Conservation (phyloP, 2,329 filamentous ascomycete species). For the Nannizzia gypsea region DNA sequence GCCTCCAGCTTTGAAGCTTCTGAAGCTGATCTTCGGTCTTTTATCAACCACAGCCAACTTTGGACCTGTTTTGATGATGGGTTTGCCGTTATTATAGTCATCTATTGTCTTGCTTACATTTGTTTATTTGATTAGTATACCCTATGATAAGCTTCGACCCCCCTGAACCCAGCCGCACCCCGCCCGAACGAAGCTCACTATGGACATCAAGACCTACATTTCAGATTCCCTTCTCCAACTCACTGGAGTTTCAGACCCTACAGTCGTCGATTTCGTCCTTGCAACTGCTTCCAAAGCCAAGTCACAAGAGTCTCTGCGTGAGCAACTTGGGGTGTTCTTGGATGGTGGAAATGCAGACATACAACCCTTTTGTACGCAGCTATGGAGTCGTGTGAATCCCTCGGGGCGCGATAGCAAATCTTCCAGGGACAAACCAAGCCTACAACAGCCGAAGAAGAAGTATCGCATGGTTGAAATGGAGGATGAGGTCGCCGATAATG, state of each 20-base stretch:
- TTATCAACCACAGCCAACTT: background rate
- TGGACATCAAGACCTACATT: conserved; percentile 33
- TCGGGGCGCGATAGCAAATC: conserved; percentile 16
- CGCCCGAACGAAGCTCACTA: conserved; percentile 10
- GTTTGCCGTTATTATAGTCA: background rate
- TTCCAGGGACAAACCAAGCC: conserved; percentile 15
- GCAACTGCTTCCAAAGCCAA: conserved; percentile 42
- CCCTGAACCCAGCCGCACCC: background rate
- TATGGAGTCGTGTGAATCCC: conserved; percentile 29
- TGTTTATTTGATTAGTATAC: background rate
- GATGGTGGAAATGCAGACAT: conserved; percentile 38
- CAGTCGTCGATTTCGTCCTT: conserved; percentile 46
- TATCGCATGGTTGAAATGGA: conserved; percentile 46
- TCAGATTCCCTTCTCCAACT: conserved; percentile 43
- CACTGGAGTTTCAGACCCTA: conserved; percentile 45
- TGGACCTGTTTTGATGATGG: background rate
- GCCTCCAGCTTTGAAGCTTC: background rate
- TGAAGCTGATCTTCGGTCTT: background rate
- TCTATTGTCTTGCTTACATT: background rate
- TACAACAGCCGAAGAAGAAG: conserved; percentile 33
- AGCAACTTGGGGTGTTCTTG: conserved; percentile 42
- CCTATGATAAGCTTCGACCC: background rate
- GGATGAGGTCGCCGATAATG: conserved; percentile 30
- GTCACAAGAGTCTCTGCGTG: conserved; percentile 36
- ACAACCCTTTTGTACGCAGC: conserved; percentile 36